Evolutionary conservation across 805 yeast species (phyloP).

Genomic region (Blastobotrys terrestris): DNA sequence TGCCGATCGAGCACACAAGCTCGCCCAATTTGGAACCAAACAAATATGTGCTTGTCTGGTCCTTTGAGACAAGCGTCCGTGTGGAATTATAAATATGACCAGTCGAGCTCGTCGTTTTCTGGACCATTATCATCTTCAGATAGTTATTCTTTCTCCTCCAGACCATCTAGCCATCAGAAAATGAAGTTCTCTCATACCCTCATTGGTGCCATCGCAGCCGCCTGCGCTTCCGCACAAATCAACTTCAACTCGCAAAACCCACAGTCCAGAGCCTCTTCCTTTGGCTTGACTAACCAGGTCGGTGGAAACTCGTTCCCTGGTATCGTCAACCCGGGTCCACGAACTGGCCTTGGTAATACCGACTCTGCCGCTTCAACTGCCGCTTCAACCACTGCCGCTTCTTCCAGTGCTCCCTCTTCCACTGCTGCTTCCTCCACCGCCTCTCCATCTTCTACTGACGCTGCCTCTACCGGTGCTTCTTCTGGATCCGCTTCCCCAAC

Average conservation of each 20-base stretch:
- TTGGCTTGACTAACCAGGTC: not conserved
- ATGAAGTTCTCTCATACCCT: not conserved
- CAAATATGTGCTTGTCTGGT: not conserved
- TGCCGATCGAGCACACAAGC: not conserved
- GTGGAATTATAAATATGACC: not conserved
- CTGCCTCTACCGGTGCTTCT: not conserved
- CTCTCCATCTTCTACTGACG: not conserved
- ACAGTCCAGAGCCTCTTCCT: conserved; percentile 3
- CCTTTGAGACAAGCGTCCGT: not conserved
- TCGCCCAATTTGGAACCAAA: not conserved
- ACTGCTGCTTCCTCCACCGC: not conserved
- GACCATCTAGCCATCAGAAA: not conserved
- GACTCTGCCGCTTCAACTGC: not conserved
- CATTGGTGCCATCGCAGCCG: not conserved
- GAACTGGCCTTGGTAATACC: not conserved
- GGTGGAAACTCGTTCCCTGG: not conserved
- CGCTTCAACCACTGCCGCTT: not conserved
- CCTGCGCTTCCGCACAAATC: not conserved
- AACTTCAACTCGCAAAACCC: not conserved
- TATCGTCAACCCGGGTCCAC: conserved; percentile 4
- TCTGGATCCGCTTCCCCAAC: not conserved
- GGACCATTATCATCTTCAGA: not conserved
- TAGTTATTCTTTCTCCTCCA: not conserved
- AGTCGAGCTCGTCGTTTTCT: too few species aligned
- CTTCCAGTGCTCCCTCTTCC: not conserved